These are phyloP conservation scores for Austroboletus olivaceoglutinosus DNA, from an alignment of 1,284 basidiomycete genomes.

Conservation along the genomic window DNA sequence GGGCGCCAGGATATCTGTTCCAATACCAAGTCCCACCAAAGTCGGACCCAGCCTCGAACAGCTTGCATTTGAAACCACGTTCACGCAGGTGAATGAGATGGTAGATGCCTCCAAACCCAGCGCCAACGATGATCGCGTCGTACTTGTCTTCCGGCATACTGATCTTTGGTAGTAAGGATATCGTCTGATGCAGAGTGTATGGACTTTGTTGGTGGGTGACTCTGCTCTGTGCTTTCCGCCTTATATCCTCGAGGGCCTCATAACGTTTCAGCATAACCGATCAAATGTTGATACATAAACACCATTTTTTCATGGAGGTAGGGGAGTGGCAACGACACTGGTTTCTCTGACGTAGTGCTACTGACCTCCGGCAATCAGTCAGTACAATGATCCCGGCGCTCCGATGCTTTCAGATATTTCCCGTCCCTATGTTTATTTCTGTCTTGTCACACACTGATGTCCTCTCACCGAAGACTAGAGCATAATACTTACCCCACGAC, in stretches of 20 bases:
- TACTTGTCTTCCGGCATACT: slow-evolving; percentile 2
- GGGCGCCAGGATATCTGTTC: slow-evolving; percentile 23
- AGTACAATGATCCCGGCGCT: neutral
- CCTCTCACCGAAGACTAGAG: neutral
- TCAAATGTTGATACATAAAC: neutral
- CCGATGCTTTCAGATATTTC: neutral
- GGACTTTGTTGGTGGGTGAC: neutral
- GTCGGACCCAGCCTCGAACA: slow-evolving; percentile 17
- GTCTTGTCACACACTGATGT: neutral
- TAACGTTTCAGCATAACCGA: neutral
- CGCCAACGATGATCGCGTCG: slow-evolving; percentile 18
- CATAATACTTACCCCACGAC: neutral
- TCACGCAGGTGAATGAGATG: slow-evolving; percentile 12
- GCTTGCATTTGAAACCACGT: slow-evolving; percentile 13
- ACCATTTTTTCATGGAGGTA: neutral
- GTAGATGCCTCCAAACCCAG: slow-evolving; percentile 17
- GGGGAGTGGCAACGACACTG: neutral
- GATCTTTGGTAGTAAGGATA: neutral
- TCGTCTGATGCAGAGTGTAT: neutral
- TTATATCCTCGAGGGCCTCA: neutral
- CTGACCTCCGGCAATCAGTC: neutral
- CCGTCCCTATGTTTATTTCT: neutral
- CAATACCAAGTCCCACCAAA: slow-evolving; percentile 19
- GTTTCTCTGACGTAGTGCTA: neutral
- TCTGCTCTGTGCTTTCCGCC: neutral